Percentiles rank a stretch among this genome's conserved stretches.
Conservation (phyloP, 2,329 filamentous ascomycete species). For the Calonectria fujianensis region DNA sequence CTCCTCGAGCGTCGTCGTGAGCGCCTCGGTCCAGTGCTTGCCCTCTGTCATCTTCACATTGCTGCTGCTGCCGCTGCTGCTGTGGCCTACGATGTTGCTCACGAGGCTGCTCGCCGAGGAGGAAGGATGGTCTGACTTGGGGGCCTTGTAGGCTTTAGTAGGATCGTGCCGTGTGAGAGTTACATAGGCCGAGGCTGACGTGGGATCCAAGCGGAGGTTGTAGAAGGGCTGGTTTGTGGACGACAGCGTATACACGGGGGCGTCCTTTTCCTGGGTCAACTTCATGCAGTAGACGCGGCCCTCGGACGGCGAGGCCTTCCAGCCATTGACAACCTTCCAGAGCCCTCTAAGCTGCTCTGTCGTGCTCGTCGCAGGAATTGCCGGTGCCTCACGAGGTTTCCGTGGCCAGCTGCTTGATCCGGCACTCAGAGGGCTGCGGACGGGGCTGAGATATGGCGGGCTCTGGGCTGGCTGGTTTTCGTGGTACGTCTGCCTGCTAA, state of each 20-base stretch:
- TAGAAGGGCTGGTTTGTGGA: constrained; percentile 79
- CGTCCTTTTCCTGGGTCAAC: constrained; percentile 73
- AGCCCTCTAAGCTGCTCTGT: constrained; percentile 78
- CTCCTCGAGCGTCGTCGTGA: constrained; percentile 76
- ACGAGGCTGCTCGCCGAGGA: constrained; percentile 56
- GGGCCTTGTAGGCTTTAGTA: constrained; percentile 72
- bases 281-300: constrained; percentile 76
- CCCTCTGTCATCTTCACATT: constrained; percentile 58
- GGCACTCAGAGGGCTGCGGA: constrained; percentile 49
- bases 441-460: constrained; percentile 48
- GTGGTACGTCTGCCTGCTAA: constrained; percentile 78
- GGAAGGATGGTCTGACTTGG: constrained; percentile 52
- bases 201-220: constrained; percentile 78
- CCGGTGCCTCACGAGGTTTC: constrained; percentile 64
- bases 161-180: constrained; percentile 77
- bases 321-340: constrained; percentile 83
- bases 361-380: constrained; percentile 70
- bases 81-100: constrained; percentile 56
- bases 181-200: constrained; percentile 77
- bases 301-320: constrained; percentile 76
- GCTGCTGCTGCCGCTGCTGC: constrained; percentile 50
- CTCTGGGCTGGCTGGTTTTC: constrained; percentile 48
- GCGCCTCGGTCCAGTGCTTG: constrained; percentile 75
- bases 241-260: constrained; percentile 80
- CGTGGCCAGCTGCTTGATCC: constrained; percentile 53